Evolutionary conservation across 176 grass and related monocot genomes (phyloP).

Genomic region (Leersia perrieri): DNA sequence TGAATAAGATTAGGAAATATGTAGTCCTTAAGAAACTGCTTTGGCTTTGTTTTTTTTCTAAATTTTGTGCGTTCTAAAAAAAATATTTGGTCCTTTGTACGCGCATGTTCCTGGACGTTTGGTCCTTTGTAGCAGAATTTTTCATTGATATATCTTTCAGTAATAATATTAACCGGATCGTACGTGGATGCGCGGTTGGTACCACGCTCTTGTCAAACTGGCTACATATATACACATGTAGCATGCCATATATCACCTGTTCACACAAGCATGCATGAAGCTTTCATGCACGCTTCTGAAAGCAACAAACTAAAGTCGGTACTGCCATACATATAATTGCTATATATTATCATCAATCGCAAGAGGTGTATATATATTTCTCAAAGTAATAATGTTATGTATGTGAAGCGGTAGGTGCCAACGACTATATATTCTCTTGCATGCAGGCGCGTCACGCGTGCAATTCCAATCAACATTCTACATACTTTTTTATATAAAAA

Average conservation of each 20-base stretch:
- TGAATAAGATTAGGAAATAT: too few species aligned
- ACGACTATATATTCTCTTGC: neutral
- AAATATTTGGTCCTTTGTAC: too few species aligned
- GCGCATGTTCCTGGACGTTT: too few species aligned
- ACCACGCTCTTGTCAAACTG: neutral
- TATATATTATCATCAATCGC: neutral
- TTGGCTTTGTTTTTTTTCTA: too few species aligned
- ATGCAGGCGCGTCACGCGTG: too few species aligned
- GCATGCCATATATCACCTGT: neutral
- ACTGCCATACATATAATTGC: neutral
- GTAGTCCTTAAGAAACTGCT: too few species aligned
- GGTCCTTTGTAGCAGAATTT: too few species aligned
- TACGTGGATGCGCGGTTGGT: neutral
- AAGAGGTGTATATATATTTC: neutral
- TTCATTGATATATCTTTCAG: neutral
- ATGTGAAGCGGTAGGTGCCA: slow-evolving; percentile 15
- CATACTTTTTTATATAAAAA: too few species aligned
- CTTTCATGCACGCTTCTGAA: neutral
- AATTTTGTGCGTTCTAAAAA: too few species aligned
- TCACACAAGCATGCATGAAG: neutral
- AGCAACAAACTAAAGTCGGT: neutral
- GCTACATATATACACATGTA: neutral
- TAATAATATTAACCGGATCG: too few species aligned
- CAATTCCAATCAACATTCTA: neutral
- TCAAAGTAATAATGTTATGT: neutral